Evolutionary conservation across 2,329 filamentous ascomycete species (phyloP).

Genomic region (Trichoderma arundinaceum): DNA sequence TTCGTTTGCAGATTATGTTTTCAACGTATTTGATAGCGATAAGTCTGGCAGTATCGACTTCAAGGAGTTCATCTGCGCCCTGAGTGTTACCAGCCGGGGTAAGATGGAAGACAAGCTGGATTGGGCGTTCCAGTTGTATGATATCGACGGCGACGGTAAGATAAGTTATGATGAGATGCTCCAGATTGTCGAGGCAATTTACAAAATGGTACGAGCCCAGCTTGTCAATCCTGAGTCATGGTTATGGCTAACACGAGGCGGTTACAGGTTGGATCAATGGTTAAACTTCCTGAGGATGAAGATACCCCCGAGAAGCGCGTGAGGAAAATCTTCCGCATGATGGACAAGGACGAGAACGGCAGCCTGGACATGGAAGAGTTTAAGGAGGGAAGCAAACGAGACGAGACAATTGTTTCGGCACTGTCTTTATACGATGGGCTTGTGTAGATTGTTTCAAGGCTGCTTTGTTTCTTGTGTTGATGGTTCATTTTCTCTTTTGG

Average conservation of each 20-base stretch:
- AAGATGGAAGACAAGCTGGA: slow-evolving; percentile 99
- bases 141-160: slow-evolving; percentile 98
- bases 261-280: slow-evolving; percentile 91
- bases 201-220: slow-evolving; percentile 82
- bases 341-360: slow-evolving; percentile 99
- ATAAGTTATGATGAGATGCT: slow-evolving; percentile 99
- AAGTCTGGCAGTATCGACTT: slow-evolving; percentile 98
- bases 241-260: neutral
- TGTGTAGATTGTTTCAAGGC: slow-evolving; percentile 60
- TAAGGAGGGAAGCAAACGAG: slow-evolving; percentile 98
- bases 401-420: slow-evolving; percentile 98
- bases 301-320: slow-evolving; percentile 99
- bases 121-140: slow-evolving; percentile 99
- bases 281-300: slow-evolving; percentile 97
- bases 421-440: slow-evolving; percentile 95
- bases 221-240: neutral
- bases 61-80: slow-evolving; percentile 98
- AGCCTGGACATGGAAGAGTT: slow-evolving; percentile 97
- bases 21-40: slow-evolving; percentile 98
- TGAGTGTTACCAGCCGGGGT: slow-evolving; percentile 94
- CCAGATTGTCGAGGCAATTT: slow-evolving; percentile 97
- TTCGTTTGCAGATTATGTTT: slow-evolving; percentile 97
- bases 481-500: slow-evolving; percentile 13
- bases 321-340: slow-evolving; percentile 98
- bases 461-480: slow-evolving; percentile 18